Percentiles rank a stretch among this genome's conserved stretches.
phyloP scores from a whole-genome alignment of 345 rosid genomes.

The Arabidopsis suecica region DNA sequence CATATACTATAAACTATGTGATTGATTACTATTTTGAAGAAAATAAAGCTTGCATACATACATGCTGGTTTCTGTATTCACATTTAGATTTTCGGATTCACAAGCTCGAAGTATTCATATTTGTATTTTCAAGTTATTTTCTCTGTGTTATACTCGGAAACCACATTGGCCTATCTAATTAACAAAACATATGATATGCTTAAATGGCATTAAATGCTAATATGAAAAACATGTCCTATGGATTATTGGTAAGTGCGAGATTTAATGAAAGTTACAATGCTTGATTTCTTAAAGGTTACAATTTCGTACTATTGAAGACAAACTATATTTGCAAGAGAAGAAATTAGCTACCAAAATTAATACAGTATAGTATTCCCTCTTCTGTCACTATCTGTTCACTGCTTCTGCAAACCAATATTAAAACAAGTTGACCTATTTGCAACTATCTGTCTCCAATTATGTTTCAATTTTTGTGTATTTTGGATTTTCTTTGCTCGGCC shows the following conservation, averaged over 20 bases:
- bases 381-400: neutral
- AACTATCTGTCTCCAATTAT: neutral
- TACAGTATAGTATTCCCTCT: neutral
- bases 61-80: constrained; percentile 5
- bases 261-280: constrained; percentile 8
- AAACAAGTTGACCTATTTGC: constrained; percentile 14
- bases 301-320: too few species aligned
- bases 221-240: neutral
- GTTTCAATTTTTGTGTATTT: neutral
- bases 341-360: constrained; percentile 7
- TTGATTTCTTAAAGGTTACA: neutral
- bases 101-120: constrained; percentile 8
- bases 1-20: too few species aligned
- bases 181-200: too few species aligned
- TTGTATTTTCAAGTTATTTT: neutral
- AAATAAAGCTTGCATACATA: constrained; percentile 1
- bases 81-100: neutral
- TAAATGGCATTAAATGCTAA: neutral
- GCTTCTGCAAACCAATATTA: neutral
- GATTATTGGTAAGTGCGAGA: constrained; percentile 1
- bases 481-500: neutral
- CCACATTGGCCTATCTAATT: neutral
- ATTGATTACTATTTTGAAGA: neutral
- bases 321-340: neutral
- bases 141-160: neutral